Conservation (phyloP, 2,329 filamentous ascomycete species). For the Diaporthe ilicicola region DNA sequence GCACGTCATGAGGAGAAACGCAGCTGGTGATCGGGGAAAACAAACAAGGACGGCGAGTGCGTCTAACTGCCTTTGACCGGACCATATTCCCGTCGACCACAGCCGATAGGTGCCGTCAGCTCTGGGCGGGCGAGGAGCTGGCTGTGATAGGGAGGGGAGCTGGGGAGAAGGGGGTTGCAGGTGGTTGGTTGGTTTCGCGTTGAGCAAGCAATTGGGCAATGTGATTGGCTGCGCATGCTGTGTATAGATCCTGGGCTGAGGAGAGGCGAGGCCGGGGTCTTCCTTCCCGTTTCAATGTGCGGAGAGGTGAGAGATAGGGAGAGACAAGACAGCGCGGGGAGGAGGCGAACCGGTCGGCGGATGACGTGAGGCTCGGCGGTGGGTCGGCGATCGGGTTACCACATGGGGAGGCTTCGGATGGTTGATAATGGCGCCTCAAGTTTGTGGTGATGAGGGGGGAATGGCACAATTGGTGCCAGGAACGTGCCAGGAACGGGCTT, state of each 20-base stretch:
- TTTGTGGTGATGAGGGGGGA: not conserved
- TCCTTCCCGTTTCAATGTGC: conserved; percentile 10
- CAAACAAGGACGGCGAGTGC: not conserved
- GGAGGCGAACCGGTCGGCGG: conserved; percentile 10
- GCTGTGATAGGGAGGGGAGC: not conserved
- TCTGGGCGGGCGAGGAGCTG: conserved; percentile 5
- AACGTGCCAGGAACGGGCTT: not conserved
- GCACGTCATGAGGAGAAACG: not conserved
- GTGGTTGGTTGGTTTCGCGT: not conserved
- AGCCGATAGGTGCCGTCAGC: not conserved
- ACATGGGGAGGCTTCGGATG: not conserved
- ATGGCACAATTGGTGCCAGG: too few relatives aligned
- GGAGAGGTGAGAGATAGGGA: not conserved
- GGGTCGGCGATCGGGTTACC: conserved; percentile 2
- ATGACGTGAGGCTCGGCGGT: conserved; percentile 19
- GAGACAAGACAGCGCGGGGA: conserved; percentile 6
- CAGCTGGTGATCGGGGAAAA: not conserved
- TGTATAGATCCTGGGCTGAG: not conserved
- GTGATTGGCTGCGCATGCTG: conserved; percentile 3
- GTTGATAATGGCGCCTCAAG: too few relatives aligned
- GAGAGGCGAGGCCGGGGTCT: not conserved
- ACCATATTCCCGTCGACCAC: not conserved
- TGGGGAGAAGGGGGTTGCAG: not conserved
- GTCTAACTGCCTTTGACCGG: not conserved
- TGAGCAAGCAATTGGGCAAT: not conserved